phyloP scores from a whole-genome alignment of 805 yeast species.

The Hanseniaspora meyeri region DNA sequence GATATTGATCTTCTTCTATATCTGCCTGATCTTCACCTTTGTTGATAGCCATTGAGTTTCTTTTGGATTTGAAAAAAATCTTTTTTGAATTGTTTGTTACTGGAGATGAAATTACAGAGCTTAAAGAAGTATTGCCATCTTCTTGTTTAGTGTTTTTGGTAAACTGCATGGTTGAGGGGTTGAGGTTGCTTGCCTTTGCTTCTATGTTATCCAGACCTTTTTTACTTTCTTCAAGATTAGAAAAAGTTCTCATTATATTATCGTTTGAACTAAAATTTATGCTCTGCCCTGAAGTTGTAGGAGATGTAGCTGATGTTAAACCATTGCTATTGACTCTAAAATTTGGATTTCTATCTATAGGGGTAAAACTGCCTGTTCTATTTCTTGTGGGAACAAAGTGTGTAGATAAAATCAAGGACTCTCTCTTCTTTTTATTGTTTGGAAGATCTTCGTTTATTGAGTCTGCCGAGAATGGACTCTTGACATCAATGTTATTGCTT shows the following conservation, averaged over 20 bases:
- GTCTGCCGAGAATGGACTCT: neutral
- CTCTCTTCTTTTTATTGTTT: constrained; percentile 5
- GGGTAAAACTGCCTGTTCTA: constrained; percentile 1
- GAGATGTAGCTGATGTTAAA: neutral
- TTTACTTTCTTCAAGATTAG: neutral
- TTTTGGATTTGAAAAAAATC: constrained; percentile 2
- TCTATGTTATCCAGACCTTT: neutral
- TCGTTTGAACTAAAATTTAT: neutral
- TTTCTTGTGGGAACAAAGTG: constrained; percentile 26
- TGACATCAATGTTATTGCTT: neutral
- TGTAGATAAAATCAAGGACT: constrained; percentile 24
- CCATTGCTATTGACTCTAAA: neutral
- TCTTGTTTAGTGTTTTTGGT: neutral
- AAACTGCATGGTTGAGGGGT: neutral
- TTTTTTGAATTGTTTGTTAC: neutral
- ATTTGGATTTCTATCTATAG: neutral
- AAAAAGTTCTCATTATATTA: neutral
- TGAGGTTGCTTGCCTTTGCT: neutral
- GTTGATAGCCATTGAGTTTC: neutral
- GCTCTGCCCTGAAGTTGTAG: neutral
- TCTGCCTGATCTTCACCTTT: neutral
- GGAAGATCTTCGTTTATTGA: neutral
- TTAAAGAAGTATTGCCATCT: neutral
- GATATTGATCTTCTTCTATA: neutral
- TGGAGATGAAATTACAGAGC: neutral